These are phyloP conservation scores for Wickerhamiella brachini DNA, from an alignment of 805 yeast genomes.

Conservation along the genomic window DNA sequence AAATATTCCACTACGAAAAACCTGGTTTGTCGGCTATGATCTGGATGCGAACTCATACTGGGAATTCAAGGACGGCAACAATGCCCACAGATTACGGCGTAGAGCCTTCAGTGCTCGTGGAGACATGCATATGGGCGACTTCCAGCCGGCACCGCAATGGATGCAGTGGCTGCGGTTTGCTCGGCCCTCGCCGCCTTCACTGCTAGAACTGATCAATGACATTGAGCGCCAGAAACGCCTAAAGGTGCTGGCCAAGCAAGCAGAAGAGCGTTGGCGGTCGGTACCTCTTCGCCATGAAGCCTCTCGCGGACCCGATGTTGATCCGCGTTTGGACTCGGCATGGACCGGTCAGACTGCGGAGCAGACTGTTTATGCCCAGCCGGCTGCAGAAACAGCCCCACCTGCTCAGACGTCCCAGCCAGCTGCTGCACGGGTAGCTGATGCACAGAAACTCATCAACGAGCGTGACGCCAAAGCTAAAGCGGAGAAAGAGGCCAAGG, in stretches of 20 bases:
- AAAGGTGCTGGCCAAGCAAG: conserved; percentile 35
- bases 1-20: conserved; percentile 52
- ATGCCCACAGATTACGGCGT: conserved; percentile 41
- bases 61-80: conserved; percentile 52
- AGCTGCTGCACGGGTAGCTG: not conserved
- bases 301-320: not conserved
- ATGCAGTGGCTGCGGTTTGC: conserved; percentile 65
- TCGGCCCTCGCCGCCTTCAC: conserved; percentile 43
- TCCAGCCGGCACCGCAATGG: conserved; percentile 44
- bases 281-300: conserved; percentile 19
- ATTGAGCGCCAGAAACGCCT: conserved; percentile 40
- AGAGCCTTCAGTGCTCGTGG: conserved; percentile 39
- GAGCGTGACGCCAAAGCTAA: not conserved
- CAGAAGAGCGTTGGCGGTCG: conserved; percentile 26
- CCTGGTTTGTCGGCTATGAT: conserved; percentile 59
- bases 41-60: conserved; percentile 76
- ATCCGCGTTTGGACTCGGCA: conserved; percentile 13
- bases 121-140: conserved; percentile 21
- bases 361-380: not conserved
- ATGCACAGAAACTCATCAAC: not conserved
- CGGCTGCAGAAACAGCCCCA: not conserved
- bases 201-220: conserved; percentile 49
- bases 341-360: conserved; percentile 9
- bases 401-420: not conserved
- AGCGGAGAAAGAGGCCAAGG: not conserved